phyloP scores from a whole-genome alignment of 805 yeast genomes.

The Ogataea paradorogensis region DNA sequence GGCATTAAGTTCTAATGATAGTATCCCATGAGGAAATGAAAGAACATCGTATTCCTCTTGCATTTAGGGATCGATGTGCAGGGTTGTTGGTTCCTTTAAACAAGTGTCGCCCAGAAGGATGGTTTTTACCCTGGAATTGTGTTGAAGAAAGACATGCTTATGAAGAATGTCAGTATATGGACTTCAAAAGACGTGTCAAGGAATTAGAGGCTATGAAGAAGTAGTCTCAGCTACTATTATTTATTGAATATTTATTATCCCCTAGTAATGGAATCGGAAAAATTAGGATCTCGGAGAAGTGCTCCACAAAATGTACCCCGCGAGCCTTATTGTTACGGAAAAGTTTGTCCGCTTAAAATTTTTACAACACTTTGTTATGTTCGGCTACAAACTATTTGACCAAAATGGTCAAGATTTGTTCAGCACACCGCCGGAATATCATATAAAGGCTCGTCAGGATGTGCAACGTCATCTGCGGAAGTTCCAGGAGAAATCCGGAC shows the following conservation, averaged over 20 bases:
- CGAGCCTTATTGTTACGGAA: conserved; percentile 2
- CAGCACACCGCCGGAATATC: conserved; percentile 33
- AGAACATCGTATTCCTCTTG: conserved; percentile 70
- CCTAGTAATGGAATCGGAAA: conserved; percentile 2
- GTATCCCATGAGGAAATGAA: conserved; percentile 85
- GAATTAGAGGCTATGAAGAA: conserved; percentile 61
- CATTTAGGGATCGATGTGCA: conserved; percentile 84
- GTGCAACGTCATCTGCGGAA: conserved; percentile 28
- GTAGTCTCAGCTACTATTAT: conserved; percentile 3
- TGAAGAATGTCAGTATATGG: conserved; percentile 82
- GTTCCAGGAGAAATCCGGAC: conserved; percentile 7
- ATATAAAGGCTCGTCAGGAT: conserved; percentile 33
- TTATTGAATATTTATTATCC: conserved; percentile 1
- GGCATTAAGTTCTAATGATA: conserved; percentile 23
- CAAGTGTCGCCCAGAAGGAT: conserved; percentile 56
- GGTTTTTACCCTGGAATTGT: conserved; percentile 69
- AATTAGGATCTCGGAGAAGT: background rate
- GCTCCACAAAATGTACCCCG: conserved; percentile 6
- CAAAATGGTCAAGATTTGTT: conserved; percentile 26
- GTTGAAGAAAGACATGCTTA: conserved; percentile 74
- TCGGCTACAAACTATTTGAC: conserved; percentile 30
- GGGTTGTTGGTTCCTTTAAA: conserved; percentile 55
- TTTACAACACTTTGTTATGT: conserved; percentile 22
- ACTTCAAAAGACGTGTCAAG: conserved; percentile 74
- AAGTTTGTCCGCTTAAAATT: conserved; percentile 9